Evolutionary conservation across 805 yeast genomes (phyloP).

Genomic region (Tetrapisispora fleetii): DNA sequence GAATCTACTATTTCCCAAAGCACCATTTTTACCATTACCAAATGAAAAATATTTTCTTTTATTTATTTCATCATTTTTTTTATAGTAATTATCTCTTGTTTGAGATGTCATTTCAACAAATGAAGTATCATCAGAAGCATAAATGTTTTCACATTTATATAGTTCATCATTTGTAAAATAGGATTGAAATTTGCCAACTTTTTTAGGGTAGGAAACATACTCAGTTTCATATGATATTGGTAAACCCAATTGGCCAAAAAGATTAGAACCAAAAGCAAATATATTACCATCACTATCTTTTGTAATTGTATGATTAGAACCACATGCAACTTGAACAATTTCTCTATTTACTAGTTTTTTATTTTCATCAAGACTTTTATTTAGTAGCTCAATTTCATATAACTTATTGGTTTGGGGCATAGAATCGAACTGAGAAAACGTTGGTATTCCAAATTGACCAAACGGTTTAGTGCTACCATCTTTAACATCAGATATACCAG

Average conservation of each 20-base stretch:
- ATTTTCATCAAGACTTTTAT: slow-evolving; percentile 11
- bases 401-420: slow-evolving; percentile 41
- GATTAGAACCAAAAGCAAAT: slow-evolving; percentile 83
- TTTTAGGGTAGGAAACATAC: slow-evolving; percentile 58
- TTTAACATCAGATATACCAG: slow-evolving; percentile 34
- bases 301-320: slow-evolving; percentile 63
- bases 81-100: slow-evolving; percentile 23
- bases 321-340: slow-evolving; percentile 58
- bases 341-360: slow-evolving; percentile 23
- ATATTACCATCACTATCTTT: slow-evolving; percentile 55
- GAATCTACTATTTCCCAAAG: slow-evolving; percentile 69
- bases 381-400: slow-evolving; percentile 35
- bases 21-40: slow-evolving; percentile 83
- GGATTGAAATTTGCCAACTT: slow-evolving; percentile 32
- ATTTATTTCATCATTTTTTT: slow-evolving; percentile 17
- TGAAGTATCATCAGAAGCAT: slow-evolving; percentile 64
- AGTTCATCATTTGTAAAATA: slow-evolving; percentile 33
- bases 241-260: slow-evolving; percentile 75
- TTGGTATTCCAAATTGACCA: slow-evolving; percentile 84
- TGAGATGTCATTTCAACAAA: slow-evolving; percentile 36
- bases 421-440: slow-evolving; percentile 51
- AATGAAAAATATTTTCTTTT: slow-evolving; percentile 43
- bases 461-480: slow-evolving; percentile 26
- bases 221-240: slow-evolving; percentile 59
- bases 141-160: slow-evolving; percentile 42